Evolutionary conservation across 1,284 basidiomycete genomes (phyloP), one percentile per base, ranked within the genome.

Genomic region (Cutaneotrichosporon sp.): DNA sequence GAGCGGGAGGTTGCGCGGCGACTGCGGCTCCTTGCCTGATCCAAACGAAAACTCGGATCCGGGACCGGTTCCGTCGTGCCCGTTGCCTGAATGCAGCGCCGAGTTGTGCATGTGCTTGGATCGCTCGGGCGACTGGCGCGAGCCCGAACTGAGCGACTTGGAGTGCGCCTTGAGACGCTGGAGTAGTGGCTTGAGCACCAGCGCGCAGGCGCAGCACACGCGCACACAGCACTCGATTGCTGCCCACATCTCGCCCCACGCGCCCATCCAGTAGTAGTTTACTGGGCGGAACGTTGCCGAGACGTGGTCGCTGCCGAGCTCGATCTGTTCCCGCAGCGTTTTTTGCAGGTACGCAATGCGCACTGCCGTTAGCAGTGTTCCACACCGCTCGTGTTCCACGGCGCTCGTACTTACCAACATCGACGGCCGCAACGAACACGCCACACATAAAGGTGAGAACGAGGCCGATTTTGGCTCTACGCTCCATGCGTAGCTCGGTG

Each of bases 151-250:
- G 43, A 45, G 21, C 33, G 20, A 17, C 30, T 17, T 20, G 33
- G 30, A 17, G 18, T 8, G 10, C 36, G 41, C 18, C 15, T 44
- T 48, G 47, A 26, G 68, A 51, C 23, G 62, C 58, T 72, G 62
- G n/a, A 73, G 59, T 33, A 75, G 61, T 7, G 73, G 73, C 52
- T 73, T 75, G 48, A 75, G 58, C 2, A 75, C 72, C 17, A 75
- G 60, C 0, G 69, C 68, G 47, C 67, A 73, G 35, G 65, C 66
- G 54, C 73, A 75, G 44, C 67, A 60, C 26, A 75, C 50, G 15
- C 73, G 72, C n/a, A 72, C 69, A 10, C 60, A 63, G 38, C 72
- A 67, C 52, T 74, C 73, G 41, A 75, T 67, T 2, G 63, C 60
- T 4, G 71, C 70, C 71, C 71, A 75, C 68, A 74, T 70, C 46